Conservation (phyloP, 768 basidiomycete species). For the Dacryopinax spathularia region DNA sequence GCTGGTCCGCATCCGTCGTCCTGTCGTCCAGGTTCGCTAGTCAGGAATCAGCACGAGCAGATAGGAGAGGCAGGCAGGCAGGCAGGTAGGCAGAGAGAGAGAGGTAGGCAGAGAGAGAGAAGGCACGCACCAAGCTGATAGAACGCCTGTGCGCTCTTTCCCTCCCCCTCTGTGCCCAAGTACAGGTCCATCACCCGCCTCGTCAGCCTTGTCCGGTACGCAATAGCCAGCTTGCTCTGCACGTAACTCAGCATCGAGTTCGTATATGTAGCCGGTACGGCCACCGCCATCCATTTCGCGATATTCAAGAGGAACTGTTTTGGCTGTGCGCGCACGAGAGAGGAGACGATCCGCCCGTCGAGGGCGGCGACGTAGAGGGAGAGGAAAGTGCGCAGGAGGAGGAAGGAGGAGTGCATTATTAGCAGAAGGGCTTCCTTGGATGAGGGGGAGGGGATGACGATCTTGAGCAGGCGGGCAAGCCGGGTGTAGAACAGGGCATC, state of each 20-base stretch:
- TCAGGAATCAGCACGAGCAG: not conserved
- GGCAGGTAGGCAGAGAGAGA: not conserved
- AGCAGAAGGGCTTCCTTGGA: slow-evolving; percentile 82
- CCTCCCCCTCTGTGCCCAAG: slow-evolving; percentile 55
- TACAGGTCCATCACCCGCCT: slow-evolving; percentile 70
- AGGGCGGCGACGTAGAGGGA: slow-evolving; percentile 88
- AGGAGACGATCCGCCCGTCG: slow-evolving; percentile 87
- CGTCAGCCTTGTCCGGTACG: slow-evolving; percentile 77
- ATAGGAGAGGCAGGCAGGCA: not conserved
- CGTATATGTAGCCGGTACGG: slow-evolving; percentile 85
- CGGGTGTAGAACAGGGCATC: slow-evolving; percentile 83
- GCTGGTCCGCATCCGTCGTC: slow-evolving; percentile 94
- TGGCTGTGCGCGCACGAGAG: slow-evolving; percentile 76
- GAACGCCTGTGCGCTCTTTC: slow-evolving; percentile 67
- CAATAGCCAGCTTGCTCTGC: slow-evolving; percentile 83
- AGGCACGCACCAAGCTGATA: slow-evolving; percentile 67
- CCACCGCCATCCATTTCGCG: slow-evolving; percentile 76
- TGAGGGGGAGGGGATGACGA: slow-evolving; percentile 72
- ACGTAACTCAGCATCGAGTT: slow-evolving; percentile 87
- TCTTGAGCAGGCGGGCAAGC: slow-evolving; percentile 58
- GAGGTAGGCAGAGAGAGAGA: not conserved
- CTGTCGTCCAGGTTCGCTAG: slow-evolving; percentile 86
- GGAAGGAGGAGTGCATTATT: slow-evolving; percentile 72
- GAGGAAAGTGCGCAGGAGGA: slow-evolving; percentile 79
- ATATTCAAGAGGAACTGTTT: slow-evolving; percentile 72